Evolutionary conservation across 257 asterid species (phyloP), one percentile per base, ranked within the genome.

Genomic region (Handroanthus guayacan): DNA sequence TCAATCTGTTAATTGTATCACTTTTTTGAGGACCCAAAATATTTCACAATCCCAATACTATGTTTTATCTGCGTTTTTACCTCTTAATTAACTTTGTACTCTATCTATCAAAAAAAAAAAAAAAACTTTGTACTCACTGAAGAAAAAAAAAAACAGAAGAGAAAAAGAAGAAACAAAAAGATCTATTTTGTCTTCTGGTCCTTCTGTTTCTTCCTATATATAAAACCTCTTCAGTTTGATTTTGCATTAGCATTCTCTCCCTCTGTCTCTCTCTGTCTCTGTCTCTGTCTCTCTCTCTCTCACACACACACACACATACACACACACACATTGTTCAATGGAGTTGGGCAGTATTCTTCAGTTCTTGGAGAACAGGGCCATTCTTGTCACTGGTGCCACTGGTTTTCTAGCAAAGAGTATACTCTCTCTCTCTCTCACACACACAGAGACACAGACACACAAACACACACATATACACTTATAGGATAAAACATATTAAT

Each of bases 381-480:
- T 92, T 81, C 85, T 92, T 56, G 84, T 92, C 52, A 88, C 90
- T 67, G 97, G 97, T 60, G 94, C 92, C 52, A 82, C 97, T 74
- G 97, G 97, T n/a, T 90, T 92, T 78, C 91, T 92, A 18, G 97
- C 97, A 17, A 92, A 92, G 83, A 86, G 97, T 92, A 92, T 11
- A 16, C 44, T 79, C 48, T 74, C 60, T 69, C 79, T 78, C 76
- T 61, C 60, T 62, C 41, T 20, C 36, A n/a, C 17, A 17, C 31
- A 36, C 12, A 51, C 4, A 20, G 10, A 8, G 5, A 17, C 7
- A 43, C 16, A 13, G 5, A 2, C 8, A 12, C 20, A 7, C 7
- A 3, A 37, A 41, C 8, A 41, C 31, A 25, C 31, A 41, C 8
- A 4, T 8, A 5, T 41, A 41, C 45, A 41, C 8, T 41, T 41